These are phyloP conservation scores for Domatiomyces catenatus DNA, from an alignment of 2,329 filamentous ascomycete genomes.

Conservation along the genomic window DNA sequence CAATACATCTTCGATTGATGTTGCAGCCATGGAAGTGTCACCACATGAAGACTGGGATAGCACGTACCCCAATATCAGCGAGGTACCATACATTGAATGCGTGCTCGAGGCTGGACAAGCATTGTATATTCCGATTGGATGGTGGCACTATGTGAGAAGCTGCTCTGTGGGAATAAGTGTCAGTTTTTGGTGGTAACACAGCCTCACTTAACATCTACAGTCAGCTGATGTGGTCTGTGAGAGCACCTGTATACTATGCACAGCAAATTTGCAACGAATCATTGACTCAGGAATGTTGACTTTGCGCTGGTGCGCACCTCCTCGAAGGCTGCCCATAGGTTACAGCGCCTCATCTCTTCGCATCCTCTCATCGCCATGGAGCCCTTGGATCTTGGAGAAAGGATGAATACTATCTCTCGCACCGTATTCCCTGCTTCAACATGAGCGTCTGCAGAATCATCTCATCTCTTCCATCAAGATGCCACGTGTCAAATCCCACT, in stretches of 20 bases:
- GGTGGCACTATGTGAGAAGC: constrained; percentile 95
- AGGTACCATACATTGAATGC: constrained; percentile 54
- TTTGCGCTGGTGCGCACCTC: background rate
- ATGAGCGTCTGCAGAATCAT: background rate
- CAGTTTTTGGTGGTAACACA: constrained; percentile 71
- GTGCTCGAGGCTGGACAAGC: constrained; percentile 69
- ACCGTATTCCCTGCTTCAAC: background rate
- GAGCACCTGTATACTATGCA: background rate
- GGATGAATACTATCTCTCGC: too few relatives aligned
- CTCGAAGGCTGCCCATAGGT: background rate
- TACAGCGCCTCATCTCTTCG: background rate
- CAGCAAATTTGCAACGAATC: background rate
- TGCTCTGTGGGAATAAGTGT: constrained; percentile 81
- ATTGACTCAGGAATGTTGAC: background rate
- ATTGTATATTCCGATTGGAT: constrained; percentile 79
- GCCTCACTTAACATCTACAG: background rate
- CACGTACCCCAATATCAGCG: constrained; percentile 40
- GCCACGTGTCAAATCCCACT: background rate
- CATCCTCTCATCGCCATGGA: background rate
- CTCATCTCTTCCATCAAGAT: background rate
- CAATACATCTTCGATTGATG: constrained; percentile 70
- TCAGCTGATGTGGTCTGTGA: background rate
- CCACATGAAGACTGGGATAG: constrained; percentile 29
- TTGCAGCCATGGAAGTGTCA: constrained; percentile 50
- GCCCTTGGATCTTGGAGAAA: too few relatives aligned